Percentiles rank a stretch among this genome's conserved stretches.
phyloP scores from a whole-genome alignment of 495 filamentous ascomycete genomes.

The Penicillium steckii region DNA sequence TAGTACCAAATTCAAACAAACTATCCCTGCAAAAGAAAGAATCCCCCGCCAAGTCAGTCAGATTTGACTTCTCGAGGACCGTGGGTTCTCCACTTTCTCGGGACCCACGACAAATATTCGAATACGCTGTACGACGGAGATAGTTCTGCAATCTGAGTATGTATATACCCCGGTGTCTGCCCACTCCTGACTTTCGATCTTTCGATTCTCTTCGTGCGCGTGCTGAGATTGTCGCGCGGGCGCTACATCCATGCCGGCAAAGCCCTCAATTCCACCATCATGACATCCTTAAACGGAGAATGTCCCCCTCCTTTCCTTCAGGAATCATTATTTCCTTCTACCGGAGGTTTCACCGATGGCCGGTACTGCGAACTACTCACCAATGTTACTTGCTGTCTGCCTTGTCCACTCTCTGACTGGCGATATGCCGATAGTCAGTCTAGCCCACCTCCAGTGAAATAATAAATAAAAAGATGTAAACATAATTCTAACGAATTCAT shows the following conservation, averaged over 20 bases:
- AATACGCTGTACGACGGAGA: constrained; percentile 3
- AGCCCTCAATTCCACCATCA: constrained; percentile 17
- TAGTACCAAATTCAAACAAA: neutral
- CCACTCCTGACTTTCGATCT: constrained; percentile 11
- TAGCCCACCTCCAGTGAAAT: neutral
- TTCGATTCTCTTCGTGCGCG: neutral
- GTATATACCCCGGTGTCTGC: constrained; percentile 18
- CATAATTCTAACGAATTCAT: constrained; percentile 18
- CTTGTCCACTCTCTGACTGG: constrained; percentile 85
- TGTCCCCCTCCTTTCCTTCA: constrained; percentile 69
- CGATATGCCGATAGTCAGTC: constrained; percentile 71
- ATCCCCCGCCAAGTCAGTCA: constrained; percentile 1
- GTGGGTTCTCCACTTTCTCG: neutral
- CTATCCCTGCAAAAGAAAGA: constrained; percentile 1
- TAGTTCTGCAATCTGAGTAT: constrained; percentile 1
- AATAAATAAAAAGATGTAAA: neutral
- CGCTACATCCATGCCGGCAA: constrained; percentile 22
- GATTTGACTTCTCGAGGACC: constrained; percentile 5
- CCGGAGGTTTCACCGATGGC: constrained; percentile 66
- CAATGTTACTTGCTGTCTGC: constrained; percentile 69
- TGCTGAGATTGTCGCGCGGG: constrained; percentile 27
- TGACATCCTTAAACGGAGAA: constrained; percentile 37
- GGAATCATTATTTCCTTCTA: constrained; percentile 53
- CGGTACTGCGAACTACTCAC: constrained; percentile 59
- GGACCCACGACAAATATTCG: neutral